These are phyloP conservation scores for Xylaria bambusicola DNA, from an alignment of 495 filamentous ascomycete species.

Conservation along the genomic window DNA sequence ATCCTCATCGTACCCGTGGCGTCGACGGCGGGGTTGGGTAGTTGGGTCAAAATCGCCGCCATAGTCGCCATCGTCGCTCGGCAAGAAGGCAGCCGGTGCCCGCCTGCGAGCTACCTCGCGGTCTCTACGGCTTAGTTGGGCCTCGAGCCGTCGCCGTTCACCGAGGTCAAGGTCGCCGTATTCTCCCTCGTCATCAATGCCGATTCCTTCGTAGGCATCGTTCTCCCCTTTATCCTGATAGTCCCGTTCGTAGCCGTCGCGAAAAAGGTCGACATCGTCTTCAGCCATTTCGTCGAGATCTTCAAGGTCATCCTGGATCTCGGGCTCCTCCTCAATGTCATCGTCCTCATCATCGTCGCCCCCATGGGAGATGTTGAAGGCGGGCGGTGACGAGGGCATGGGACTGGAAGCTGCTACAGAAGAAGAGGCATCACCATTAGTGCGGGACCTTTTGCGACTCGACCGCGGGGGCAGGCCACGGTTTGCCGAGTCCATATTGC, in stretches of 20 bases:
- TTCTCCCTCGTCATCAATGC: conserved; percentile 55
- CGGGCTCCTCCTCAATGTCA: conserved; percentile 67
- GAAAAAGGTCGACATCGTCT: conserved; percentile 94
- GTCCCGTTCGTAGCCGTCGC: conserved; percentile 84
- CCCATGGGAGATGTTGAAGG: conserved; percentile 55
- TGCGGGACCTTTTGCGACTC: conserved; percentile 80
- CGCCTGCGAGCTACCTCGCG: conserved; percentile 72
- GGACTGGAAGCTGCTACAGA: conserved; percentile 63
- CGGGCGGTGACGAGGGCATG: conserved; percentile 52
- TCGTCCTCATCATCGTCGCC: conserved; percentile 57
- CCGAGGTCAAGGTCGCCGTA: conserved; percentile 77
- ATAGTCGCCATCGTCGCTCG: conserved; percentile 73
- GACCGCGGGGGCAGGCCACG: conserved; percentile 62
- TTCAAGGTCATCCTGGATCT: conserved; percentile 79
- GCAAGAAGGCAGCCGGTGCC: conserved; percentile 82
- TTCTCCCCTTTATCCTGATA: conserved; percentile 62
- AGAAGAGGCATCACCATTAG: conserved; percentile 68
- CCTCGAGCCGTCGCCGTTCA: conserved; percentile 83
- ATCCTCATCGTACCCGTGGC: conserved; percentile 91
- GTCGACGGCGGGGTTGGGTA: conserved; percentile 73
- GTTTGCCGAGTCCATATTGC: conserved; percentile 84
- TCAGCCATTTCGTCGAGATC: conserved; percentile 96
- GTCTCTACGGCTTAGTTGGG: conserved; percentile 80
- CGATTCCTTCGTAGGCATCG: conserved; percentile 47
- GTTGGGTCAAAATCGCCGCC: conserved; percentile 81